Base-by-base conservation (phyloP, 495 filamentous ascomycete genomes). In the Daldinia concentrica region DNA sequence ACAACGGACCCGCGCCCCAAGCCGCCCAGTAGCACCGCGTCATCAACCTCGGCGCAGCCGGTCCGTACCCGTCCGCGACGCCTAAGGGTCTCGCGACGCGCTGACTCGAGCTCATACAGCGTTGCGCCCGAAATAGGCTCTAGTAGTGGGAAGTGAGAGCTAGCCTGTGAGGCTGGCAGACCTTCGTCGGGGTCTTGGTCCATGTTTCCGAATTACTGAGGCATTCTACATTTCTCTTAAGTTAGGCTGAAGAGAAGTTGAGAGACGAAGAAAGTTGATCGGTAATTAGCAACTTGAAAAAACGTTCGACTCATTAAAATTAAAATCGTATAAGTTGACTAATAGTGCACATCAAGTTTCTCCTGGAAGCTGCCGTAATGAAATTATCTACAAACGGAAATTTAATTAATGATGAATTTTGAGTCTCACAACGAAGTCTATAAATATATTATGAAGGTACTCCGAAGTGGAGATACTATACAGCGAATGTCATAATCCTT, bases 1-100 rank as follows among this genome's bases (percentile, higher is more conserved):
- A 85, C 80, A 0, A 88, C 81, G n/a, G 73, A 65, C 0, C 85
- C 86, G 12, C 80, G 69, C 71, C 84, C 79, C 4, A 85, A 73
- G 12, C 85, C 84, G 17, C 79, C 81, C 14, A 80, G 65, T 15
- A 87, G 72, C 11, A 85, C 73, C 19, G 78, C 39, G 3, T 82
- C 75, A 72, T 88, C 85, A 29, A 88, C 71, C 48, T 81, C 83
- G 11, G 12, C 30, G 58, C 82, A 84, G 22, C 82, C 84, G 1
- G 77, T 83, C 51, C 55, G 29, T 24, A 80, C 36, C 1, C 63
- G 62, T 0, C 76, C 79, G 3, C 39, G 62, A 14, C 58, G 37
- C 12, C 15, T 22, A 2, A 76, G 69, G 7, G 22, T 19, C 27
- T 62, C 50, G 32, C 72, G 71, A 0, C 76, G 66, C 36, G 57